Evolutionary conservation across 345 rosid genomes (phyloP), one percentile per base, ranked within the genome.

Genomic region (Eucalyptus melliodora): DNA sequence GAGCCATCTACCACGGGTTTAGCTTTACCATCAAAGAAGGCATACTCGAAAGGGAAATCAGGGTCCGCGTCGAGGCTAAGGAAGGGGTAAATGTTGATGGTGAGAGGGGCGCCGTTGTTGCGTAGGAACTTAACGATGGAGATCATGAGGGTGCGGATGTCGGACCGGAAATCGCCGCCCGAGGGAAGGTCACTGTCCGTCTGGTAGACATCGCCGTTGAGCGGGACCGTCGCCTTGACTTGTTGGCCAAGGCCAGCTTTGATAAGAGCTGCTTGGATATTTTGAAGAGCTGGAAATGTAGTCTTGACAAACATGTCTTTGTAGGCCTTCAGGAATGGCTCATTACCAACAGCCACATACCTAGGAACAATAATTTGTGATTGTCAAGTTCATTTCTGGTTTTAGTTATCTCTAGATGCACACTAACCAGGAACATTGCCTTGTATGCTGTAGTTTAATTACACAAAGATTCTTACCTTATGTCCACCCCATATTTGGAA

Each of bases 61-160:
- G 99, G 91, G 88, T 96, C 97, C 1, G 95, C 92, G 47, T 97
- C 90, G 50, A 97, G 97, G 91, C 99, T 96, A 82, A 97, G 97
- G 90, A 96, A 97, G 16, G 99, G 99, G 90, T 97, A 97, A 83
- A 98, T 98, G 94, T 98, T 98, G 92, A 98, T 92, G 6, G 96
- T 95, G 77, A 97, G 90, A 5, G 96, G 95, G 30, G 94, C 94
- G 14, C 90, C 92, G 17, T 91, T 96, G 89, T 97, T 94, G 13
- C 90, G 92, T 2, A 96, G 93, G 92, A 96, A 98, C 90, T 93
- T 92, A 85, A 95, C 89, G 42, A 98, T 94, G 47, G 96, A 88
- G 87, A 95, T 83, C 98, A 98, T 94, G 59, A 96, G 93, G 49
- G 88, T 92, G 37, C 87, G 94, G 86, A 96, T 96, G 89, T 96